Base-by-base conservation (phyloP, 1,284 basidiomycete species). In the Fomitiporia mediterranea region DNA sequence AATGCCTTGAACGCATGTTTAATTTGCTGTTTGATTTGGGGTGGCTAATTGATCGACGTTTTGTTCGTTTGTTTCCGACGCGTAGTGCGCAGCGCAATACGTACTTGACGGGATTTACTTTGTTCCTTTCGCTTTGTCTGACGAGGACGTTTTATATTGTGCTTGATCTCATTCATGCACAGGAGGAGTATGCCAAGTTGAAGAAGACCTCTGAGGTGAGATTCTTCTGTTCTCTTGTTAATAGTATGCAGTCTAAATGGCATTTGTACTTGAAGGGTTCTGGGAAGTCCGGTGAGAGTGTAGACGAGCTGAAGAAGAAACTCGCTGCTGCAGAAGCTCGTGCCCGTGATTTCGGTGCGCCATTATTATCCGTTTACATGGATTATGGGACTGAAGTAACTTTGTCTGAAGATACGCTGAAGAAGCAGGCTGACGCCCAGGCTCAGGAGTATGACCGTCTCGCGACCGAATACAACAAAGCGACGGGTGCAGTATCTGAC, bases 71-170 rank as follows among this genome's bases (percentile, higher is more conserved):
- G 42, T 50, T 57, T 40, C 61, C 34, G 8, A 39, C 27, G 42
- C n/a, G 57, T 62, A 89, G 88, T 72, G 84, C 89, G 0, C 89
- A 91, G 66, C 76, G 89, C 51, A 91, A 91, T 65, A 82, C 89
- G 59, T 98, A 98, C 70, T 79, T 97, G 19, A 97, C 94, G 9
- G 92, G 92, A 0, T 92, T 93, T 69, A 93, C 89, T 55, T 80
- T 98, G 44, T 97, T 97, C 85, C 85, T 98, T 32, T 94, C 92
- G 15, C 84, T 95, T 54, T 89, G 97, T 64, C 85, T 98, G 63
- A 89, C 93, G 6, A 87, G 94, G 64, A 93, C 90, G 3, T 96
- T 96, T 76, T 89, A 88, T 72, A 91, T 98, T 68, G 82, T 91
- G 55, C 83, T 94, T 63, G 92, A 97, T 69, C 86, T 97, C 60